Evolutionary conservation across 2,329 filamentous ascomycete species (phyloP), one percentile per base, ranked within the genome.

Genomic region (Verticillium albo-atrum): DNA sequence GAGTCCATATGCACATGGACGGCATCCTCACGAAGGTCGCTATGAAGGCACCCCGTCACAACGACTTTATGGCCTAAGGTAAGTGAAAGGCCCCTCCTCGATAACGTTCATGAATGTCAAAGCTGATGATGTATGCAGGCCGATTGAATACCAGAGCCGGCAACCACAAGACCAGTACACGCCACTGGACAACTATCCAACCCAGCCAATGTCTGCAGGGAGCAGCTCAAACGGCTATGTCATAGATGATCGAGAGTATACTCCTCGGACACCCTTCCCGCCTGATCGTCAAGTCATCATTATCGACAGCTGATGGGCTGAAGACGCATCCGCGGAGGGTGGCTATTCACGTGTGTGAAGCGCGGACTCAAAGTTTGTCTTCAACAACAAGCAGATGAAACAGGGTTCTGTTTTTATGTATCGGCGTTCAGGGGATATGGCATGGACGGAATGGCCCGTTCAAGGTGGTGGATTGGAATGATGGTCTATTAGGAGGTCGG

Each of bases 301-400:
- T 14, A 42, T 56, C 17, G 54, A 56, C 26, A 56, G 54, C 25
- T 56, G 34, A 56, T n/a, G n/a, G n/a, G n/a, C n/a, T n/a, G n/a
- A n/a, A n/a, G n/a, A n/a, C n/a, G 25, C n/a, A 20, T 12, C 6
- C 12, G 42, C 42, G 10, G 7, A 3, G 20, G 20, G 7, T 25
- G 42, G 7, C n/a, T 12, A 20, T 37, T 6, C 12, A 17, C n/a
- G 20, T 50, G 10, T 12, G 9, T 50, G 42, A 23, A 12, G n/a
- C 6, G 20, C 42, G 20, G 9, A 23, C 12, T 12, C 17, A 23
- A 50, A 15, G 17, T 37, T 37, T 50, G 42, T 50, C 20, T n/a
- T 25, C 20, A 6, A 37, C 34, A n/a, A 6, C 14, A 37, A 37
- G 17, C 4, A n/a, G 6, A 6, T 20, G 34, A 4, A 32, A 3